phyloP scores from a whole-genome alignment of 495 filamentous ascomycete genomes.

The Penicillium samsonianum region DNA sequence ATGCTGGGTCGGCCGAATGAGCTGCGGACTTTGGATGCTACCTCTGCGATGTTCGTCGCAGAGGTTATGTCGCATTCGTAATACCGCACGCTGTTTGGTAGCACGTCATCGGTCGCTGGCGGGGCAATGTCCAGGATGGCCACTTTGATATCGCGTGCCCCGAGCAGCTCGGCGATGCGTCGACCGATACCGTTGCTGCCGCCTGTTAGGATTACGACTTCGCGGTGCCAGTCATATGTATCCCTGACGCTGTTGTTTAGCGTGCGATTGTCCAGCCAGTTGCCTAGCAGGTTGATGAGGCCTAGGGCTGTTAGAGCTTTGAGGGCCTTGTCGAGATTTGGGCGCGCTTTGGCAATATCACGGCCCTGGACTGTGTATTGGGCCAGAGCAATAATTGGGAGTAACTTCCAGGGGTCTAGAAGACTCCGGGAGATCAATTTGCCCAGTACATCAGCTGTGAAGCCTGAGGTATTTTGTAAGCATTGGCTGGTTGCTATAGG shows the following conservation, averaged over 20 bases:
- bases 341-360: constrained; percentile 50
- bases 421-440: constrained; percentile 55
- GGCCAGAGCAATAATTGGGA: constrained; percentile 56
- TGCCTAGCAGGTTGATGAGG: constrained; percentile 47
- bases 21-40: constrained; percentile 51
- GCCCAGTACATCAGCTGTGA: constrained; percentile 61
- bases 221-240: constrained; percentile 66
- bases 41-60: constrained; percentile 45
- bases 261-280: constrained; percentile 52
- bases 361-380: constrained; percentile 61
- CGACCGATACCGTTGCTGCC: constrained; percentile 70
- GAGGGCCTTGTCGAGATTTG: constrained; percentile 32
- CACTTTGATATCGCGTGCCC: constrained; percentile 58
- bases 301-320: constrained; percentile 38
- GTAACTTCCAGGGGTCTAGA: constrained; percentile 60
- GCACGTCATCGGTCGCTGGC: constrained; percentile 47
- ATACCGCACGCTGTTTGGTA: constrained; percentile 56
- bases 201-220: constrained; percentile 72
- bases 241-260: constrained; percentile 64
- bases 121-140: constrained; percentile 70
- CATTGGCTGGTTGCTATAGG: background rate
- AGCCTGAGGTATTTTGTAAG: constrained; percentile 42
- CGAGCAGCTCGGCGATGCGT: constrained; percentile 60
- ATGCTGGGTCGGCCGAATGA: constrained; percentile 65
- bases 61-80: constrained; percentile 68